These are phyloP conservation scores for Melastoma malabathricum DNA, from an alignment of 345 rosid species.

Conservation along the genomic window DNA sequence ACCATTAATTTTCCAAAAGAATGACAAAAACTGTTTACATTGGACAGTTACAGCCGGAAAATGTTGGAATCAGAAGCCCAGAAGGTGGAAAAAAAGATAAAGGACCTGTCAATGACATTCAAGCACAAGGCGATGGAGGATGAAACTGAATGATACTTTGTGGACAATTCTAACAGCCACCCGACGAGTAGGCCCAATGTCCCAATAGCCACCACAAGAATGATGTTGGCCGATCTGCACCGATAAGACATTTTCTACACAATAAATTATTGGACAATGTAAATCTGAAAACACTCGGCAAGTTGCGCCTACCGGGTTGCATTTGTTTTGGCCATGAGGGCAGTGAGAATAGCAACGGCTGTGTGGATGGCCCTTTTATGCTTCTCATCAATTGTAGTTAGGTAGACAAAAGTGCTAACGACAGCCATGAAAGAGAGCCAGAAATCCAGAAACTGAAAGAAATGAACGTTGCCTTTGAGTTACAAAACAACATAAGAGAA, in stretches of 20 bases:
- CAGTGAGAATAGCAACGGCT: conserved; percentile 75
- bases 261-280: conserved; percentile 1
- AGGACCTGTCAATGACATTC: conserved; percentile 39
- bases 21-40: neutral
- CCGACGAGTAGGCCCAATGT: conserved; percentile 63
- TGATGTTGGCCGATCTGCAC: conserved; percentile 65
- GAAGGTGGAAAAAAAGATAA: neutral
- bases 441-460: conserved; percentile 90
- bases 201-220: conserved; percentile 80
- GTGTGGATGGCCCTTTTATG: conserved; percentile 71
- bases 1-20: neutral
- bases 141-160: conserved; percentile 44
- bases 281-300: conserved; percentile 10
- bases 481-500: too few species aligned
- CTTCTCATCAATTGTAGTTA: conserved; percentile 58
- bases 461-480: conserved; percentile 4
- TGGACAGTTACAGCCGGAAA: neutral
- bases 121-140: conserved; percentile 29
- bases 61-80: neutral
- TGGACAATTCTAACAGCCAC: conserved; percentile 56
- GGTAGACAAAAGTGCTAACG: conserved; percentile 72
- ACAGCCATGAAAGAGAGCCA: conserved; percentile 99
- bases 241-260: neutral
- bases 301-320: conserved; percentile 65
- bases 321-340: conserved; percentile 77